phyloP scores from a whole-genome alignment of 2,329 filamentous ascomycete species.

The Fusarium protoensiforme region DNA sequence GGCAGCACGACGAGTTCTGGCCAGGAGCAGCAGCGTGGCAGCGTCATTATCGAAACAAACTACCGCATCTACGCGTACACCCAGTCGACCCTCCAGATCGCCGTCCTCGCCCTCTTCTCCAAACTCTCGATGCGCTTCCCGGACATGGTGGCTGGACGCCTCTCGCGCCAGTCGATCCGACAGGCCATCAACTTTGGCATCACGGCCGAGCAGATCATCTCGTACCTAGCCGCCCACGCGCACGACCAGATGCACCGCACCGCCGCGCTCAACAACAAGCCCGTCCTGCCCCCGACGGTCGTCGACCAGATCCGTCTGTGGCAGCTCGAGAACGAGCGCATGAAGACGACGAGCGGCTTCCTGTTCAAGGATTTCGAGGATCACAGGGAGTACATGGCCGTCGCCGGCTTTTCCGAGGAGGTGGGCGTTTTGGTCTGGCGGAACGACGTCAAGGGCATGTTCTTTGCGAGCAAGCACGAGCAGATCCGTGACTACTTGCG shows the following conservation, averaged over 20 bases:
- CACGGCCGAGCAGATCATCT: slow-evolving; percentile 93
- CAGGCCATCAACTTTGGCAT: slow-evolving; percentile 91
- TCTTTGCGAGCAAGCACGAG: slow-evolving; percentile 93
- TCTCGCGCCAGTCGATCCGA: slow-evolving; percentile 89
- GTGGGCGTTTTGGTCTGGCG: slow-evolving; percentile 92
- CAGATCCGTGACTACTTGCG: slow-evolving; percentile 86
- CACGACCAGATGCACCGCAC: slow-evolving; percentile 91
- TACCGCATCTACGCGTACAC: slow-evolving; percentile 98
- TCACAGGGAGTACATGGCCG: slow-evolving; percentile 74
- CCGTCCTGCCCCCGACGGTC: slow-evolving; percentile 91
- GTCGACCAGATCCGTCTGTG: slow-evolving; percentile 97
- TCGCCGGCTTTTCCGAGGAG: slow-evolving; percentile 84
- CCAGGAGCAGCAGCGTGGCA: slow-evolving; percentile 71
- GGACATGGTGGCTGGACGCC: slow-evolving; percentile 91
- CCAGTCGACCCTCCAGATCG: slow-evolving; percentile 91
- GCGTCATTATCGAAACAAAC: slow-evolving; percentile 97
- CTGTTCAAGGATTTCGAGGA: slow-evolving; percentile 89
- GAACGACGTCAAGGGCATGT: slow-evolving; percentile 81
- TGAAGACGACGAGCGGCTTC: slow-evolving; percentile 85
- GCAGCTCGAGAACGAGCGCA: slow-evolving; percentile 96
- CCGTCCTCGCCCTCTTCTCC: slow-evolving; percentile 90
- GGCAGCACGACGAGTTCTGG: slow-evolving; percentile 48
- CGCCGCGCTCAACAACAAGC: slow-evolving; percentile 66
- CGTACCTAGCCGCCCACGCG: slow-evolving; percentile 90
- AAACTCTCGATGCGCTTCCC: slow-evolving; percentile 91